A percentile compares a stretch with the other conserved stretches of the same genome.
Evolutionary conservation across 2,329 filamentous ascomycete genomes (phyloP).

Genomic region (Neurospora crassa): DNA sequence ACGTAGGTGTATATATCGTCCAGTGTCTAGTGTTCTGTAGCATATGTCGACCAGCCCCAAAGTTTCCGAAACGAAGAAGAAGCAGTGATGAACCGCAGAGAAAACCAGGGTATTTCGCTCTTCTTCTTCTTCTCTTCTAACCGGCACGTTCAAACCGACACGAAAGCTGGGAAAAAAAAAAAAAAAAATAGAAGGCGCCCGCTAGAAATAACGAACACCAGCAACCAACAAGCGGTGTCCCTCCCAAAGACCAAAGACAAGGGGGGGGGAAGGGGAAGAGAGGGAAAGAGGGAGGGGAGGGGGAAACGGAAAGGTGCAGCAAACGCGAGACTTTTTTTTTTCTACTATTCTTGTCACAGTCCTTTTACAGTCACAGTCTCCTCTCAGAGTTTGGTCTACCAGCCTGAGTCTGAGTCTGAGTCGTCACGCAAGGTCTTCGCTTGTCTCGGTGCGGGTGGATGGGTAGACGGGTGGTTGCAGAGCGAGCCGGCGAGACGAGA

Average conservation of each 20-base stretch:
- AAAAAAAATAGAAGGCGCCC: too few relatives aligned
- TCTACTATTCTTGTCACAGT: background rate
- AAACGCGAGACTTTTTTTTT: constrained; percentile 2
- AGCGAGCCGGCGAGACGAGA: background rate
- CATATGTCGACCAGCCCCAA: background rate
- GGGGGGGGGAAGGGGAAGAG: background rate
- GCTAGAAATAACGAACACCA: background rate
- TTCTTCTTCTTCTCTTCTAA: background rate
- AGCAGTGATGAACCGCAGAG: background rate
- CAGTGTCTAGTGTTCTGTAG: background rate
- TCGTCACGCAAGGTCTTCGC: background rate
- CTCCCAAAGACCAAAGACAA: background rate
- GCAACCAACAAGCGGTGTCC: background rate
- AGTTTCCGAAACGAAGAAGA: background rate
- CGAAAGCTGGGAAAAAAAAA: background rate
- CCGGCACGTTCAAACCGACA: background rate
- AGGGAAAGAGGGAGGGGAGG: too few relatives aligned
- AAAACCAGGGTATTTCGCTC: background rate
- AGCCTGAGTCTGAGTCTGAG: background rate
- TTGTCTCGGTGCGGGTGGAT: constrained; percentile 2
- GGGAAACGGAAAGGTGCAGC: constrained; percentile 11
- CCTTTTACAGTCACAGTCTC: background rate
- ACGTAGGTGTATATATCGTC: too few relatives aligned
- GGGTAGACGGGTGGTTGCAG: constrained; percentile 11
- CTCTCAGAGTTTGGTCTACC: background rate